Conservation (phyloP, 306 rosid species). For the Chamaecrista fasciculata region DNA sequence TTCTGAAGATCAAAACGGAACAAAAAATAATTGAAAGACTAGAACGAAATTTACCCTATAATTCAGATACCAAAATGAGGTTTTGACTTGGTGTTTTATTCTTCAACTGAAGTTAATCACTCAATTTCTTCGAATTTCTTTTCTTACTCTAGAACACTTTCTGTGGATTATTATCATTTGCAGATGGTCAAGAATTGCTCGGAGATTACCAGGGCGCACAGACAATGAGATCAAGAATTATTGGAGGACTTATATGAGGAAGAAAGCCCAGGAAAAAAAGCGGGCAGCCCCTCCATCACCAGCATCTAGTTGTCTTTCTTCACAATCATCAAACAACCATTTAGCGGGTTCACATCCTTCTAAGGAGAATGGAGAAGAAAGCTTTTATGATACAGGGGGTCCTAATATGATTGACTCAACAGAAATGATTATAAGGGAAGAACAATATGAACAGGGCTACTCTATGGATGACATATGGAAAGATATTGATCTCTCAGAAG, state of each 20-base stretch:
- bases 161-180: background rate
- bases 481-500: slow-evolving; percentile 62
- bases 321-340: slow-evolving; percentile 50
- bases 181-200: slow-evolving; percentile 97
- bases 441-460: slow-evolving; percentile 36
- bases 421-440: slow-evolving; percentile 32
- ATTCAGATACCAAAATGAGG: too few species aligned
- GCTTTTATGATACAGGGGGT: slow-evolving; percentile 85
- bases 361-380: slow-evolving; percentile 57
- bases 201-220: slow-evolving; percentile 89
- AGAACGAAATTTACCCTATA: too few species aligned
- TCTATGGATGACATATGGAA: slow-evolving; percentile 96
- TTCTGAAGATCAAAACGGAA: too few species aligned
- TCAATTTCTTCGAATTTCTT: background rate
- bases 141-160: background rate
- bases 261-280: slow-evolving; percentile 79
- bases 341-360: slow-evolving; percentile 43
- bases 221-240: slow-evolving; percentile 97
- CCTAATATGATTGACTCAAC: slow-evolving; percentile 19
- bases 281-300: slow-evolving; percentile 30
- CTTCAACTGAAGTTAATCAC: background rate
- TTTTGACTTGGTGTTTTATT: too few species aligned
- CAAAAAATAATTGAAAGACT: too few species aligned
- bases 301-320: slow-evolving; percentile 38
- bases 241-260: slow-evolving; percentile 96